These are phyloP conservation scores for Vitis hybrid DNA, from an alignment of 177 flowering plant genomes.

Conservation along the genomic window DNA sequence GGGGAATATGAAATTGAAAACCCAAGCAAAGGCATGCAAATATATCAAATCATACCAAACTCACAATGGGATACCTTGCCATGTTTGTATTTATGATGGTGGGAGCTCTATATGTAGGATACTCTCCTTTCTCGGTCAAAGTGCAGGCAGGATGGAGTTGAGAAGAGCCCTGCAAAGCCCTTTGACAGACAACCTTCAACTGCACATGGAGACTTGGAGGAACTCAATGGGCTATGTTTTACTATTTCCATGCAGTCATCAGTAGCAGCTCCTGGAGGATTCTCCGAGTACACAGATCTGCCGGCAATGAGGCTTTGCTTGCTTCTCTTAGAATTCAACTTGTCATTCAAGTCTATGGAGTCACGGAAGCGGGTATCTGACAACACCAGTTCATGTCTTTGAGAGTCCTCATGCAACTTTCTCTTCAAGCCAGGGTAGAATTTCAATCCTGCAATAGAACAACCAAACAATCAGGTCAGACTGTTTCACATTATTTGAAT, in stretches of 20 bases:
- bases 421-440: conserved; percentile 64
- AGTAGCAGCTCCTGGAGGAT: conserved; percentile 10
- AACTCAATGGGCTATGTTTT: conserved; percentile 27
- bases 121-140: conserved; percentile 45
- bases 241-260: conserved; percentile 32
- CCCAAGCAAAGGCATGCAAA: background rate
- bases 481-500: no score
- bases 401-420: conserved; percentile 36
- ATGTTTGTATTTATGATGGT: background rate
- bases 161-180: conserved; percentile 71
- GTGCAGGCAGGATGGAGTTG: conserved; percentile 43
- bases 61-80: background rate
- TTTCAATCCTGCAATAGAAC: conserved; percentile 53
- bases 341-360: conserved; percentile 7
- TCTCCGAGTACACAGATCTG: conserved; percentile 19
- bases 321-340: conserved; percentile 35
- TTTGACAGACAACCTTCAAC: conserved; percentile 69
- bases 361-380: conserved; percentile 10
- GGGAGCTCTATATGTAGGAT: conserved; percentile 27
- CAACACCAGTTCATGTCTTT: conserved; percentile 23
- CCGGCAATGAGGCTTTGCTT: conserved; percentile 18
- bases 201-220: conserved; percentile 61
- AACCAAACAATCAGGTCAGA: no score
- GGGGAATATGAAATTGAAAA: background rate
- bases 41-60: background rate